Base-by-base conservation (phyloP, 2,329 filamentous ascomycete species). In the Exophiala aquamarina region DNA sequence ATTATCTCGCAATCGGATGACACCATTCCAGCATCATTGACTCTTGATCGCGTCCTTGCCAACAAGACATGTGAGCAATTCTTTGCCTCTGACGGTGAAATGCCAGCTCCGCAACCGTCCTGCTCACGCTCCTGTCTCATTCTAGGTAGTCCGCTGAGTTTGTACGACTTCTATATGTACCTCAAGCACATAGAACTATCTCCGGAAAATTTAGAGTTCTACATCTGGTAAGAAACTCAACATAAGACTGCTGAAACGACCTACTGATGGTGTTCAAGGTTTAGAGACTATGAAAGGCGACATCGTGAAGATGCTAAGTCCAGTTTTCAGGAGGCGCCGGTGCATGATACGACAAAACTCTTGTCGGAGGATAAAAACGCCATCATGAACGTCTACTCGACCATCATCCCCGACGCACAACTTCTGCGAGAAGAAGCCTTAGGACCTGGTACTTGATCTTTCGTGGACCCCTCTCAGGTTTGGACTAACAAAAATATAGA, bases 161-260 rank as follows among this genome's bases (percentile, higher is more conserved):
- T 53, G 26, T 53, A 50, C 29, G 50, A 53, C 31, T 53, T 53
- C 42, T 53, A 53, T 43, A 53, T 53, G 50, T 53, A 53, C 31
- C 50, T 53, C 28, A 53, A 53, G 40, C 50, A 53, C 39, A 53
- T 53, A 35, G 50, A 53, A 31, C 3, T 50, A 33, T 53, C 50
- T 3, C 47, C 37, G 3, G 50, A 53, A 48, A 53, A 53, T 41
- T 28, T 53, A 19, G 50, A 53, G 29, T 53, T 53, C 42, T 50
- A 47, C 19, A 50, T 50, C 19, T 53, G 50, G 50, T 53, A 44
- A 35, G 50, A 10, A 31, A 7, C 3, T 14, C 21, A 7, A 14
- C 7, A 10, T 18, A 11, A 26, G 23, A 6, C 6, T 6, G 11
- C 11, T 19, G 8, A 23, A 33, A 18, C 20, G 34, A n/a, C n/a